Evolutionary conservation across 305 asterid genomes (phyloP).

Genomic region (Solanum aculeatissimum): DNA sequence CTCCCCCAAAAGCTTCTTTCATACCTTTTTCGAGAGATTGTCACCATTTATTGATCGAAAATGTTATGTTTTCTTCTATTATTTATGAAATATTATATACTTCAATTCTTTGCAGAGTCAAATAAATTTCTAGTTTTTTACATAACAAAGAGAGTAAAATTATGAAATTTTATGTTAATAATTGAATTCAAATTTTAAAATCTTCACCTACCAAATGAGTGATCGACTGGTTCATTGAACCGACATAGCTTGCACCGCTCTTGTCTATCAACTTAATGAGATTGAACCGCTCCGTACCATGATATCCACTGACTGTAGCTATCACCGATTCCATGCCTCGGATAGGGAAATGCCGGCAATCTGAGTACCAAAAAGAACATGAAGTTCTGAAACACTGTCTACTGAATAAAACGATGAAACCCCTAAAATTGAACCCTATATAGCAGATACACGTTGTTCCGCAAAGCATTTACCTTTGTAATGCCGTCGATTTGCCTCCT

Average conservation of each 20-base stretch:
- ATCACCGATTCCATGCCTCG: slow-evolving; percentile 19
- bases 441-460: not conserved
- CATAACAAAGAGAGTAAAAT: not conserved
- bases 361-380: not conserved
- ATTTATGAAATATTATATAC: not conserved
- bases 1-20: not conserved
- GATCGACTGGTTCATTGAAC: slow-evolving; percentile 21
- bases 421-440: slow-evolving; percentile 2
- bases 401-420: not conserved
- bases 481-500: not conserved
- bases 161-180: not conserved
- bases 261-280: slow-evolving; percentile 42
- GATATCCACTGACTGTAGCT: slow-evolving; percentile 66
- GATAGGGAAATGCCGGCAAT: slow-evolving; percentile 1
- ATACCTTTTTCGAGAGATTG: no score
- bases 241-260: slow-evolving; percentile 57
- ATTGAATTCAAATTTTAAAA: not conserved
- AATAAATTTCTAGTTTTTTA: not conserved
- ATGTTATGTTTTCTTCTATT: not conserved
- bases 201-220: slow-evolving; percentile 23
- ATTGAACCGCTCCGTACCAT: slow-evolving; percentile 56
- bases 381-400: not conserved
- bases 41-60: not conserved
- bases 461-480: not conserved
- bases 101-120: not conserved